Base-by-base conservation (phyloP, 2,329 filamentous ascomycete species). In the Alternaria solani region DNA sequence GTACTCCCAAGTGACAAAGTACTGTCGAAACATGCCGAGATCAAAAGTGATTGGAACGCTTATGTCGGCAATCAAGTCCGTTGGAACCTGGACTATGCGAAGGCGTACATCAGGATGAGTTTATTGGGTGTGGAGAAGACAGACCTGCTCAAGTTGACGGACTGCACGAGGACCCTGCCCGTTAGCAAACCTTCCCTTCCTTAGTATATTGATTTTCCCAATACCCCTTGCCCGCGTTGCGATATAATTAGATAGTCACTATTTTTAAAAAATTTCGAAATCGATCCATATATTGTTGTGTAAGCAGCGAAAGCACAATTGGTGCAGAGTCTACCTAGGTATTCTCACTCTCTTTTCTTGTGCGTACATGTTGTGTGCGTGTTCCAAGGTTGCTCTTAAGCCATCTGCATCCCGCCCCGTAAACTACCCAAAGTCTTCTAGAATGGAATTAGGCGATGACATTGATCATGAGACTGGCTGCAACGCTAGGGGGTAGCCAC, bases 21-120 rank as follows among this genome's bases (percentile, higher is more conserved):
- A 16, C 47, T 76, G 18, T 66, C 63, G 9, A 57, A 54, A n/a
- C 71, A 76, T 46, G 66, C 73, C 8, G 66, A 64, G 64, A 72
- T 75, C 47, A 66, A 59, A n/a, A 65, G 72, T 48, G 69, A 71
- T 56, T 68, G 68, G 69, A 53, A 56, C 3, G 26, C 41, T 0
- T 75, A 76, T 63, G 69, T 76, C 0, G 72, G 69, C 7, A 52
- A 76, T 30, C 74, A 75, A 59, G 36, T 23, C 8, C 66, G 68
- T 39, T 76, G 74, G 74, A 74, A 75, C 32, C 63, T 65, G 26
- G 71, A 72, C 41, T 77, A 76, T 55, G 70, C 74, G 2, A 72
- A 71, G 53, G 75, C 74, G 7, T 78, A 70, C 55, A 61, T 76
- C 16, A 63, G 68, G 48, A 73, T 75, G 70, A 75, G 71, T 51